Percentiles rank a stretch among this genome's conserved stretches.
These are phyloP conservation scores for Rasamsonia emersonii DNA, from an alignment of 2,329 filamentous ascomycete genomes.

Conservation along the genomic window DNA sequence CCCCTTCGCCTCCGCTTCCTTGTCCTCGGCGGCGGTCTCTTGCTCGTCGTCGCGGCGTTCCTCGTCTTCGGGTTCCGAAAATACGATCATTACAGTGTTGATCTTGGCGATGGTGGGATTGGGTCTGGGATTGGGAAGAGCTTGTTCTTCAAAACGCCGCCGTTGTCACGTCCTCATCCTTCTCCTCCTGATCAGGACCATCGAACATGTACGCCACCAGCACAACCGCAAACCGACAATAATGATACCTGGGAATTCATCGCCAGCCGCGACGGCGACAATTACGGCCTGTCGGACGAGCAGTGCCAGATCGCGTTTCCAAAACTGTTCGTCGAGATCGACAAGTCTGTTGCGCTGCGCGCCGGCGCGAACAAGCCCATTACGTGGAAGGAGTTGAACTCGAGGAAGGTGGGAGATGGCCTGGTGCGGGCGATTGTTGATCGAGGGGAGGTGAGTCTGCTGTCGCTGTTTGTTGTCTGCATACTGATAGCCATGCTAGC, in stretches of 20 bases:
- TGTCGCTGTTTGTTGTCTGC: neutral
- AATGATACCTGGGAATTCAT: slow-evolving; percentile 24
- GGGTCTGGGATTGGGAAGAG: no score
- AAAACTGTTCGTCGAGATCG: slow-evolving; percentile 29
- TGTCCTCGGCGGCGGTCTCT: neutral
- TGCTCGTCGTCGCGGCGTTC: neutral
- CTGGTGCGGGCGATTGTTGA: slow-evolving; percentile 30
- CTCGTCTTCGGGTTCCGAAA: slow-evolving; percentile 1
- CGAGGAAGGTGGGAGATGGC: slow-evolving; percentile 22
- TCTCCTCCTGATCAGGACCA: neutral
- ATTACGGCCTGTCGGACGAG: slow-evolving; percentile 27
- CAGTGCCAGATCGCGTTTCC: slow-evolving; percentile 35
- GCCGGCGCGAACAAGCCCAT: slow-evolving; percentile 17
- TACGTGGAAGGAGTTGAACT: slow-evolving; percentile 27
- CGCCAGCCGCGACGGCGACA: slow-evolving; percentile 24
- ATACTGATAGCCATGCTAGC: slow-evolving; percentile 13
- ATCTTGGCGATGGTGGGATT: no score
- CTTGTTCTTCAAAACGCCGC: no score
- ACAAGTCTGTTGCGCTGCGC: slow-evolving; percentile 20
- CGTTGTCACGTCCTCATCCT: neutral
- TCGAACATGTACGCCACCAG: neutral
- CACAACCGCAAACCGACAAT: neutral
- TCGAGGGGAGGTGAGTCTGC: slow-evolving; percentile 25
- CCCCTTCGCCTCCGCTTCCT: neutral
- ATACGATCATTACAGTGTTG: no score